These are phyloP conservation scores for Cordyceps javanica DNA, from an alignment of 2,329 filamentous ascomycete genomes.

Conservation along the genomic window DNA sequence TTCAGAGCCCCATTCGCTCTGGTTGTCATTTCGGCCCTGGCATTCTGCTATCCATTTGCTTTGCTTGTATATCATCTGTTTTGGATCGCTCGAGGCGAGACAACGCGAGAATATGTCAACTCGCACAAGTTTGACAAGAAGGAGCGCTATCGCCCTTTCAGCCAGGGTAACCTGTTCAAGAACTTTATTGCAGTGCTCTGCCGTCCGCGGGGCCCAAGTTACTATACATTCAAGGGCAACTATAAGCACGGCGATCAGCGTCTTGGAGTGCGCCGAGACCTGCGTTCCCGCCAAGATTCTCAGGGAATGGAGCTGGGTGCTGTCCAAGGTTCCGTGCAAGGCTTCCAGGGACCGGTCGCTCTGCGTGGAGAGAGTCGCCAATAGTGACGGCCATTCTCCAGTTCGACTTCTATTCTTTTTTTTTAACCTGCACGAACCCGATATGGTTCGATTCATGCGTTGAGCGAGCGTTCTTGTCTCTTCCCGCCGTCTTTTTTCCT, in stretches of 20 bases:
- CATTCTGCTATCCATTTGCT: constrained; percentile 72
- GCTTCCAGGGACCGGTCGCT: constrained; percentile 50
- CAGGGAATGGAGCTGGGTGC: constrained; percentile 68
- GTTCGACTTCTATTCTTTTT: background rate
- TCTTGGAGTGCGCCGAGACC: constrained; percentile 49
- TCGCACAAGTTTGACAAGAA: constrained; percentile 91
- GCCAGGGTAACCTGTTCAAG: constrained; percentile 63
- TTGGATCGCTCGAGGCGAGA: constrained; percentile 85
- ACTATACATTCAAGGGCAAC: constrained; percentile 75
- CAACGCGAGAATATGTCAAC: constrained; percentile 92
- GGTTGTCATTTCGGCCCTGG: constrained; percentile 73
- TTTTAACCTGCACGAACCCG: background rate
- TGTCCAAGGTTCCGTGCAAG: constrained; percentile 39
- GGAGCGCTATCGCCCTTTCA: constrained; percentile 87
- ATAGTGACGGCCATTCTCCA: constrained; percentile 13
- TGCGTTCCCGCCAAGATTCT: constrained; percentile 40
- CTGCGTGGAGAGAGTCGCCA: constrained; percentile 31
- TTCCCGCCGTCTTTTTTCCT: background rate
- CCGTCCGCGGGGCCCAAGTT: constrained; percentile 79
- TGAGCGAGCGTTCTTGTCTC: constrained; percentile 11
- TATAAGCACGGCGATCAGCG: constrained; percentile 81
- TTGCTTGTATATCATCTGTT: constrained; percentile 87
- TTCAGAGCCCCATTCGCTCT: constrained; percentile 82
- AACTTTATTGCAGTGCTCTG: constrained; percentile 81
- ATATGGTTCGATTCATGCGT: constrained; percentile 4